These are phyloP conservation scores for Daldinia sp. DNA, from an alignment of 2,329 filamentous ascomycete species.

Conservation along the genomic window DNA sequence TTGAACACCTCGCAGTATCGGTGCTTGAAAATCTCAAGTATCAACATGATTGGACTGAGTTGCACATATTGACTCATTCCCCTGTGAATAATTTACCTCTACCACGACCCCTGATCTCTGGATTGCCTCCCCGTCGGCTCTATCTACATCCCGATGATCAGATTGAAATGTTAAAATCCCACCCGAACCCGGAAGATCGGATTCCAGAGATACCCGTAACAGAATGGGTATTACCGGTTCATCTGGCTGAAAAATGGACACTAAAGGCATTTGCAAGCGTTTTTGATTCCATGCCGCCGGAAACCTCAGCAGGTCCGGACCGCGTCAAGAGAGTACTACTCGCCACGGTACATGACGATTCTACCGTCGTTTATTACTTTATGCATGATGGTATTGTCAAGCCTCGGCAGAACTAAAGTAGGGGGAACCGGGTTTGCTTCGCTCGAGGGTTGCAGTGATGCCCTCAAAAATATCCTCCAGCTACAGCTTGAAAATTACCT, in stretches of 20 bases:
- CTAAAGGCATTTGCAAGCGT: slow-evolving; percentile 70
- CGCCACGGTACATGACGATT: slow-evolving; percentile 79
- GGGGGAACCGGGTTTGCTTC: slow-evolving; percentile 13
- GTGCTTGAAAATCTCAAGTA: slow-evolving; percentile 76
- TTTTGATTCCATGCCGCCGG: slow-evolving; percentile 68
- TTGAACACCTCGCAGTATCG: slow-evolving; percentile 60
- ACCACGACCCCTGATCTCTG: slow-evolving; percentile 72
- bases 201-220: slow-evolving; percentile 62
- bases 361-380: slow-evolving; percentile 84
- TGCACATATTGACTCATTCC: slow-evolving; percentile 61
- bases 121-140: slow-evolving; percentile 74
- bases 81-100: slow-evolving; percentile 50
- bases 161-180: slow-evolving; percentile 72
- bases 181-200: slow-evolving; percentile 56
- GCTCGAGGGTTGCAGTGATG: background rate
- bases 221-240: slow-evolving; percentile 81
- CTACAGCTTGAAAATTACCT: slow-evolving; percentile 71
- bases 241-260: slow-evolving; percentile 77
- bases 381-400: slow-evolving; percentile 89
- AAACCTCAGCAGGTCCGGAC: slow-evolving; percentile 53
- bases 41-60: slow-evolving; percentile 77
- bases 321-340: slow-evolving; percentile 75
- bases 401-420: slow-evolving; percentile 76
- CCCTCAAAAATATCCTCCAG: background rate
- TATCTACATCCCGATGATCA: slow-evolving; percentile 87